phyloP scores from a whole-genome alignment of 495 filamentous ascomycete species.

The Pseudotulostoma volvatum region DNA sequence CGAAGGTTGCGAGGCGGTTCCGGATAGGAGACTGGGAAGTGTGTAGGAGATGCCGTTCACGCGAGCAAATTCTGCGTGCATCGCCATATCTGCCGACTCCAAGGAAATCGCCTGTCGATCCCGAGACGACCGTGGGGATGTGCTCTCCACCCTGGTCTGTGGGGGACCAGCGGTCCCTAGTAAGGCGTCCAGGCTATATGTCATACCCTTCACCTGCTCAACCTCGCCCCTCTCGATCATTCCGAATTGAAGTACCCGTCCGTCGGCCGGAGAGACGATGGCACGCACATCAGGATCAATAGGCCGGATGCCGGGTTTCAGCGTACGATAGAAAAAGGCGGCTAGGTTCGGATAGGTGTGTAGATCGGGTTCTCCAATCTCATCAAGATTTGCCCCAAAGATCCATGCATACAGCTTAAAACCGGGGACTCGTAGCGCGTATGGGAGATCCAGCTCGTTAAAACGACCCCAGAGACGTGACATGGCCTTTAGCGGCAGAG shows the following conservation, averaged over 20 bases:
- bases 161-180: conserved; percentile 47
- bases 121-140: not conserved
- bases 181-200: conserved; percentile 86
- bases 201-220: conserved; percentile 98
- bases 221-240: conserved; percentile 83
- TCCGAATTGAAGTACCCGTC: conserved; percentile 79
- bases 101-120: conserved; percentile 11
- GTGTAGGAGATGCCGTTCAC: conserved; percentile 97
- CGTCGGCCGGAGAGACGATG: conserved; percentile 77
- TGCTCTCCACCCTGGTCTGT: conserved; percentile 13
- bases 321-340: conserved; percentile 88
- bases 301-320: conserved; percentile 83
- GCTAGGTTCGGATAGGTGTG: conserved; percentile 83
- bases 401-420: conserved; percentile 85
- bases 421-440: conserved; percentile 80
- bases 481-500: conserved; percentile 82
- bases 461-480: conserved; percentile 88
- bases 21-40: conserved; percentile 73
- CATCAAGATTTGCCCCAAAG: conserved; percentile 85
- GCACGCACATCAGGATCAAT: conserved; percentile 65
- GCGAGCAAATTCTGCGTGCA: conserved; percentile 83
- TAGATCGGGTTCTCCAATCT: conserved; percentile 75
- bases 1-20: conserved; percentile 23
- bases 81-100: conserved; percentile 37
- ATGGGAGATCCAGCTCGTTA: conserved; percentile 84